Base-by-base conservation (phyloP, 208 protist species). In the Trypanosoma scelopori region DNA sequence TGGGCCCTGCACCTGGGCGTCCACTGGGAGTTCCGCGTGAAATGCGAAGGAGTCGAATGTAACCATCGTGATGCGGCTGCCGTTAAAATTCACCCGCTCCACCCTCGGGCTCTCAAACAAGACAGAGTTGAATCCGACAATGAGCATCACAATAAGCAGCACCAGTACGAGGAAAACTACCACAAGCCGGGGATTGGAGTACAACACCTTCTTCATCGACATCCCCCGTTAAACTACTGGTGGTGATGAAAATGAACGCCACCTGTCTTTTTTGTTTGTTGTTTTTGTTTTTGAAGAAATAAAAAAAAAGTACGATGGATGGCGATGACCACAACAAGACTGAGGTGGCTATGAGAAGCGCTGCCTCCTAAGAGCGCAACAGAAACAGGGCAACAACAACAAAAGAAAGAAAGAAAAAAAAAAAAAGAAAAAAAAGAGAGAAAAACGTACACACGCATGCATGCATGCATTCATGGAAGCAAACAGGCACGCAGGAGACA, bases 71-170 rank as follows among this genome's bases (percentile, higher is more conserved):
- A 85, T 74, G 23, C 25, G 71, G 45, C 49, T 79, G 6, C 65
- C 71, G 41, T 41, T 23, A 20, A 79, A 69, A 60, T 78, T 74
- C 16, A 61, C 43, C 42, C 72, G 51, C 5, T 66, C 22, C 42
- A 85, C 55, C 6, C 27, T 39, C 0, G 79, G 79, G 22, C 60
- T 77, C 3, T 23, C 49, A 49, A 85, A 85, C 18, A 82, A 62
- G 16, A 66, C 41, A 1, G 69, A 65, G 46, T 5, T 20, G n/a
- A 82, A 72, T 13, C 56, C 72, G 4, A 70, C 49, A 35, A 68
- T 70, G 4, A 79, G 58, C 12, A 79, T 43, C 1, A 85, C 25
- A 1, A 76, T 0, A 18, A 79, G 53, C 13, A 69, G 48, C 7
- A 81, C 28, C 58, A 79, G 79, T 52, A 72, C 57, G 25, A 82